Conservation (phyloP, 345 rosid genomes). For the Orychophragmus violaceus region DNA sequence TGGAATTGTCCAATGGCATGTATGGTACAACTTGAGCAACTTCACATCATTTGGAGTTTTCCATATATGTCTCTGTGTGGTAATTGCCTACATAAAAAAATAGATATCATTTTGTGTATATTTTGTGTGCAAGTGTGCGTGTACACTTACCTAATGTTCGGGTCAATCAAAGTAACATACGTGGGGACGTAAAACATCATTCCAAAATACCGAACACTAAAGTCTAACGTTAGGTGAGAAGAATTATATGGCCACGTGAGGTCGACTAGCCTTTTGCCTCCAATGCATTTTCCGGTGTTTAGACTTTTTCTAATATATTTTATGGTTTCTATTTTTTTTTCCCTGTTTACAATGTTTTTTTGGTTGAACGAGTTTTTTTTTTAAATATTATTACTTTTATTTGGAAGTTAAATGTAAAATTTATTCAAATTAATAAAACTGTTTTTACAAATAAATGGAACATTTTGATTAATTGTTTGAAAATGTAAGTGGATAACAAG, state of each 20-base stretch:
- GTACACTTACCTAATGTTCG: background rate
- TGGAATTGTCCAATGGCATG: constrained; percentile 28
- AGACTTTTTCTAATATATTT: too few species aligned
- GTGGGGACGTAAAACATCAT: background rate
- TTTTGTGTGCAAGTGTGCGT: background rate
- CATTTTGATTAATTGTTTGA: too few species aligned
- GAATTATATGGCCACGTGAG: constrained; percentile 1
- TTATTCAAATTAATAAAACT: too few species aligned
- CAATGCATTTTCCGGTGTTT: background rate
- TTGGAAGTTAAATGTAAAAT: too few species aligned
- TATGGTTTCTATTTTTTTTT: too few species aligned
- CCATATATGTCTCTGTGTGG: background rate
- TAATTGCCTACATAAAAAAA: background rate
- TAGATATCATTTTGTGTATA: background rate
- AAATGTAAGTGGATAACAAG: too few species aligned
- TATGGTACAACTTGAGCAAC: constrained; percentile 2
- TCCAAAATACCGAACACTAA: background rate
- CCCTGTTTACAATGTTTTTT: too few species aligned
- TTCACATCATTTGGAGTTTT: background rate
- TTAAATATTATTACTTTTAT: too few species aligned
- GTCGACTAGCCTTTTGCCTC: background rate
- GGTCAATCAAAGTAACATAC: background rate
- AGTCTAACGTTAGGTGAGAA: constrained; percentile 9
- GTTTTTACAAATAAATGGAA: too few species aligned
- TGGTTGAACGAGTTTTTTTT: too few species aligned